Conservation (phyloP, 148 eudicot genomes). For the Oxyria digyna region DNA sequence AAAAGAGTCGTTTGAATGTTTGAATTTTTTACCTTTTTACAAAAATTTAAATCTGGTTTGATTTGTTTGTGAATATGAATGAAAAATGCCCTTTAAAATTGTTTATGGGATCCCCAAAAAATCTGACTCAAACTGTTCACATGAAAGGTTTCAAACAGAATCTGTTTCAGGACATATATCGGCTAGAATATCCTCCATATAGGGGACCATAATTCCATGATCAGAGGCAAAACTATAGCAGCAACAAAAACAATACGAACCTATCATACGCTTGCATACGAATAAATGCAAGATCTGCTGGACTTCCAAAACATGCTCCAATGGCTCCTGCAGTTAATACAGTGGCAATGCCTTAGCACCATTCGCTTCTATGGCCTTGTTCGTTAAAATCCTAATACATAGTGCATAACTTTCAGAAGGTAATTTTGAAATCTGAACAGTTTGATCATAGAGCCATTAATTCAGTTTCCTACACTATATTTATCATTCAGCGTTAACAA, state of each 20-base stretch:
- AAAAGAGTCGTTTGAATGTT: too few relatives aligned
- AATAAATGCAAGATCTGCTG: slow-evolving; percentile 26
- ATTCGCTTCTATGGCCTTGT: slow-evolving; percentile 35
- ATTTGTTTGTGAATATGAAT: too few relatives aligned
- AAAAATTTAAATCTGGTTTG: too few relatives aligned
- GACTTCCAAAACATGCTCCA: slow-evolving; percentile 31
- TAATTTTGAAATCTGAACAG: background rate
- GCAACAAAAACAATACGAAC: too few relatives aligned
- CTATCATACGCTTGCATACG: slow-evolving; percentile 35
- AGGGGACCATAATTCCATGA: slow-evolving; percentile 97
- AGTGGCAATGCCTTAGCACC: slow-evolving; percentile 40
- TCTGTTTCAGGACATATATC: slow-evolving; percentile 62
- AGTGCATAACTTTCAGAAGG: background rate
- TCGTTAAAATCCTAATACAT: slow-evolving; percentile 27
- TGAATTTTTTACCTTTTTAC: too few relatives aligned
- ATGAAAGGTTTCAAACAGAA: too few relatives aligned
- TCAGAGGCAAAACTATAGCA: too few relatives aligned
- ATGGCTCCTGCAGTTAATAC: slow-evolving; percentile 44
- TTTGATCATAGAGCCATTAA: background rate
- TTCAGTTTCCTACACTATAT: background rate
- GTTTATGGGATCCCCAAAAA: too few relatives aligned
- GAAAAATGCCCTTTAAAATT: too few relatives aligned
- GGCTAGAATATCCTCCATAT: slow-evolving; percentile 91
- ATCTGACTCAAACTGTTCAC: too few relatives aligned
- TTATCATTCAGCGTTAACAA: background rate